Evolutionary conservation across 345 rosid species (phyloP), one percentile per base, ranked within the genome.

Genomic region (Rhodamnia rubescens): DNA sequence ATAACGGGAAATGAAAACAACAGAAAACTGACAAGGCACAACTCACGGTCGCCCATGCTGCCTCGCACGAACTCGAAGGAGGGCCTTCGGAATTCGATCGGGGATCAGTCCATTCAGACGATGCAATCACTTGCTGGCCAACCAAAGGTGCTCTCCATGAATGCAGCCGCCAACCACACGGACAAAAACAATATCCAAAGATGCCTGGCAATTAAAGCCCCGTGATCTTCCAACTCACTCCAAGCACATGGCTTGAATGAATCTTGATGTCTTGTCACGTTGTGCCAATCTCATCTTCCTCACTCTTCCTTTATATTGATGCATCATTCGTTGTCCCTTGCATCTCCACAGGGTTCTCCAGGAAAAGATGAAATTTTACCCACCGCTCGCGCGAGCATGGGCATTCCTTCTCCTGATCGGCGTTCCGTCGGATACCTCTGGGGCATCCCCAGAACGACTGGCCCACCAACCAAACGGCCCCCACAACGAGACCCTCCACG

Each of bases 401-500:
- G 75, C 75, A 32, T 64, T 32, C 75, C 75, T 64, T 64, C 12
- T 64, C 44, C 22, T 32, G 75, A 32, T 64, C 24, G 40, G 75
- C 44, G 44, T 64, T 64, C 75, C 12, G 22, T 32, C 75, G 44
- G 44, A 20, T 44, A 8, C 75, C 1, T 32, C 75, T 42, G 44
- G 44, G 44, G 75, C 75, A 64, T 64, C 75, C 44, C 83, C 56
- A 47, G 20, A n/a, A 27, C 42, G 5, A 36, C 81, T 20, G 44
- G 6, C 47, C n/a, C 81, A 20, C 18, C 80, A 13, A 74, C 42
- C 32, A 32, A 74, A 26, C 27, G 54, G 54, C 54, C 3, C 55
- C 32, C 16, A 90, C 82, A 87, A 86, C 57, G 90, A 83, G 21
- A 90, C 95, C 11, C 83, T 92, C 42, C 92, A 92, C 88, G 87